Base-by-base conservation (phyloP, 192 early-diverging fungal species). In the Chytriomyces sp. region DNA sequence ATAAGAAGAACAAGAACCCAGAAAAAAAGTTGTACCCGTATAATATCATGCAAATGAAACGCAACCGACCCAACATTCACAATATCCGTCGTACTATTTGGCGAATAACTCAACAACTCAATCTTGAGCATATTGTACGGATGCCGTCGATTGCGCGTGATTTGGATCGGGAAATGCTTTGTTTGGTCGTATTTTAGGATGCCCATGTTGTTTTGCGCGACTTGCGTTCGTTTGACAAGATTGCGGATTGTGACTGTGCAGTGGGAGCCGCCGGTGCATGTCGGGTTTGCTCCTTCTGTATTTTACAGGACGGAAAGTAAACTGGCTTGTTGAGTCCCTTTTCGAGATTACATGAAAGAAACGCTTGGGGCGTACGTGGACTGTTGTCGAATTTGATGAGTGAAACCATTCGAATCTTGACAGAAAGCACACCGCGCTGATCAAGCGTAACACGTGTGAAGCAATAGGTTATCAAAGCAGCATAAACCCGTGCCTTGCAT, bases 1-100 rank as follows among this genome's bases (percentile, higher is more conserved):
- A 57, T 1, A 64, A 28, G 7, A 64, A 64, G 7, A 47, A 24
- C 13, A 49, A 7, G 24, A 64, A 49, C 26, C 66, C 57, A 45
- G n/a, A 59, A 18, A 13, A 45, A 28, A 83, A 77, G 48, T 69
- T 68, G 49, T 35, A 35, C 35, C 35, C 35, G 35, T 35, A 86
- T 72, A 23, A 87, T 79, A 61, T 87, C 86, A 68, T 87, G 86
- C 47, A 87, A 18, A 65, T 87, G 86, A 77, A 87, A 87, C 5
- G 75, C 50, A 5, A 83, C 62, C n/a, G 71, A 62, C 13, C 84
- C 86, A 61, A 85, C 64, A 35, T n/a, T 20, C 26, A 57, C 66
- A 24, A 69, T 50, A 20, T 45, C 66, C 24, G 50, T 53, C 45
- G 43, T 72, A 20, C 24, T 70, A 18, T 46, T 69, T 5, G 76